These are phyloP conservation scores for Wickerhamiella spandovensis DNA, from an alignment of 805 yeast species.

Conservation along the genomic window DNA sequence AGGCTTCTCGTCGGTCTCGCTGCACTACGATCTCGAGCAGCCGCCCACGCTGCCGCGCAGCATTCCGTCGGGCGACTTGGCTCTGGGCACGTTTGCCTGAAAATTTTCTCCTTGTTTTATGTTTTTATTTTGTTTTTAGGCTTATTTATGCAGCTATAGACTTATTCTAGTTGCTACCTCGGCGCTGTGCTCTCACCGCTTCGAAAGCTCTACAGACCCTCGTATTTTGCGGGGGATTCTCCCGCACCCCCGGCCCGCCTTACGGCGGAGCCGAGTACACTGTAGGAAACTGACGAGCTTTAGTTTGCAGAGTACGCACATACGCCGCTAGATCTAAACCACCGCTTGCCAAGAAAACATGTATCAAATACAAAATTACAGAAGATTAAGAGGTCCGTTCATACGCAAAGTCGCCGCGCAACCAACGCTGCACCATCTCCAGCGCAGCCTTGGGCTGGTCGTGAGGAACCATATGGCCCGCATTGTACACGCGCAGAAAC, in stretches of 20 bases:
- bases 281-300: too few species aligned
- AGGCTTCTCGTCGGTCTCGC: constrained; percentile 18
- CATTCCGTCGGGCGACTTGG: constrained; percentile 1
- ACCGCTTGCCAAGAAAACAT: too few species aligned
- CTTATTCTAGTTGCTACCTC: too few species aligned
- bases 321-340: too few species aligned
- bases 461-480: constrained; percentile 88
- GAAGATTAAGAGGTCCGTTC: not conserved
- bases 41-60: not conserved
- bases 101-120: not conserved
- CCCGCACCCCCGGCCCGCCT: too few species aligned
- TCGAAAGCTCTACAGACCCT: too few species aligned
- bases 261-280: too few species aligned
- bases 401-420: constrained; percentile 20
- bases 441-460: constrained; percentile 69
- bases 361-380: too few species aligned
- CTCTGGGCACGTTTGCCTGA: not conserved
- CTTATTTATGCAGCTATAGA: not conserved
- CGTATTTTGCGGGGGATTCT: too few species aligned
- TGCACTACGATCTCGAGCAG: constrained; percentile 16
- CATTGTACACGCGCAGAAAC: constrained; percentile 63
- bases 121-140: not conserved
- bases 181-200: too few species aligned
- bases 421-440: constrained; percentile 65
- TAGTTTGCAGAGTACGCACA: too few species aligned